Evolutionary conservation across 768 basidiomycete genomes (phyloP).

Genomic region (Ramaria sp.): DNA sequence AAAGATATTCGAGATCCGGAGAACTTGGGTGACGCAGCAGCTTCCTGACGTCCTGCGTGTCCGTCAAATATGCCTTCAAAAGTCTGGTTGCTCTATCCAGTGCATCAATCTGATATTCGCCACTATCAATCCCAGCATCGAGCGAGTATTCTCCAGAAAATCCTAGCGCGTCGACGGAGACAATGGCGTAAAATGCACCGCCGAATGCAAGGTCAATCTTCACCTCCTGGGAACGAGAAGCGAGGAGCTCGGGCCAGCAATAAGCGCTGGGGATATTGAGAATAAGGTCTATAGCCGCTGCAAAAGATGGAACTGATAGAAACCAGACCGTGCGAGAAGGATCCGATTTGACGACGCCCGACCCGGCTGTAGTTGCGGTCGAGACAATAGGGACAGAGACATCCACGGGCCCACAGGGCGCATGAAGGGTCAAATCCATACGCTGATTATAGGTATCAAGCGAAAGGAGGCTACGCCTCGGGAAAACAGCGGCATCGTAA

Average conservation of each 20-base stretch:
- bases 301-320: slow-evolving; percentile 26
- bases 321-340: slow-evolving; percentile 22
- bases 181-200: slow-evolving; percentile 30
- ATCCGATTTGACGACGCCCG: slow-evolving; percentile 17
- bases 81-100: slow-evolving; percentile 17
- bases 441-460: slow-evolving; percentile 10
- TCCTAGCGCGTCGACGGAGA: slow-evolving; percentile 24
- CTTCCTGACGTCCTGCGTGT: not conserved
- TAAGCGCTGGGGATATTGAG: slow-evolving; percentile 20
- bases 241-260: slow-evolving; percentile 19
- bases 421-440: slow-evolving; percentile 19
- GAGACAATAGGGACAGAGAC: slow-evolving; percentile 21
- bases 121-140: not conserved
- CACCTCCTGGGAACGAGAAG: slow-evolving; percentile 10
- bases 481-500: slow-evolving; percentile 22
- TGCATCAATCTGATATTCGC: slow-evolving; percentile 9
- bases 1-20: slow-evolving; percentile 24
- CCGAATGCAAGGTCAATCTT: slow-evolving; percentile 26
- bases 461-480: slow-evolving; percentile 17
- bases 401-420: slow-evolving; percentile 28
- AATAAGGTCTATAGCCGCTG: slow-evolving; percentile 17
- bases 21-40: slow-evolving; percentile 20
- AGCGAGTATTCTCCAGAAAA: slow-evolving; percentile 18
- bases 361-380: not conserved
- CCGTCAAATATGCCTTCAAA: slow-evolving; percentile 20